A percentile compares a stretch with the other conserved stretches of the same genome.
phyloP scores from a whole-genome alignment of 805 yeast species.

The Jamesozyma lodderae region DNA sequence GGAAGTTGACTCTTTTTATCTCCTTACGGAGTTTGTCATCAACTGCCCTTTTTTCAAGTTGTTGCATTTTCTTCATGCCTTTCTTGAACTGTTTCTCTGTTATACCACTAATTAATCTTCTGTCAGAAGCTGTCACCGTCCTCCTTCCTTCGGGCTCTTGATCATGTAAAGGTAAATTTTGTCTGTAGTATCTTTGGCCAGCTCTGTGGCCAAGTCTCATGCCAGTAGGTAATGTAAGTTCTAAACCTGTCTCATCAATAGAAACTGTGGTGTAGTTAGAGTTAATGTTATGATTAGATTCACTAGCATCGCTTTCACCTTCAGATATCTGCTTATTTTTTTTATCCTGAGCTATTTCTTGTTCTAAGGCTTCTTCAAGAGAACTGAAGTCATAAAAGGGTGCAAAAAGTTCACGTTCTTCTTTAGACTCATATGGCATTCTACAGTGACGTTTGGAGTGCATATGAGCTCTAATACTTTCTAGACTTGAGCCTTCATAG shows the following conservation, averaged over 20 bases:
- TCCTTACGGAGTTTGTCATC: slow-evolving; percentile 39
- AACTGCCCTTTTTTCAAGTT: slow-evolving; percentile 38
- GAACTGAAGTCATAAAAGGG: slow-evolving; percentile 79
- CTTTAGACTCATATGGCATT: slow-evolving; percentile 77
- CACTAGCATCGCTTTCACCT: slow-evolving; percentile 23
- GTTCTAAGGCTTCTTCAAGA: slow-evolving; percentile 47
- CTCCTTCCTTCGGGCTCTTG: slow-evolving; percentile 49
- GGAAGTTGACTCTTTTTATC: slow-evolving; percentile 66
- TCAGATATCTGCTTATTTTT: slow-evolving; percentile 27
- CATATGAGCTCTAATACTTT: slow-evolving; percentile 87
- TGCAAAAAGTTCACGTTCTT: slow-evolving; percentile 66
- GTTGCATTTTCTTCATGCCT: slow-evolving; percentile 39
- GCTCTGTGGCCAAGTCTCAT: slow-evolving; percentile 74
- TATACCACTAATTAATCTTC: slow-evolving; percentile 48
- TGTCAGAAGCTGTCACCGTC: slow-evolving; percentile 70
- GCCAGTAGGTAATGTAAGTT: slow-evolving; percentile 70
- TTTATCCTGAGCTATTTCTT: slow-evolving; percentile 25
- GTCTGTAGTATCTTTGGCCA: slow-evolving; percentile 61
- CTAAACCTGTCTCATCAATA: slow-evolving; percentile 49
- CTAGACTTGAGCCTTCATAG: slow-evolving; percentile 75
- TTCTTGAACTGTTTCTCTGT: slow-evolving; percentile 50
- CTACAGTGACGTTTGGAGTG: slow-evolving; percentile 75
- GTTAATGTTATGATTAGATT: slow-evolving; percentile 17
- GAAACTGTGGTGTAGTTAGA: slow-evolving; percentile 31
- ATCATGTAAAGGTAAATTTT: slow-evolving; percentile 41